Conservation (phyloP, 345 rosid genomes). For the Moringa oleifera region DNA sequence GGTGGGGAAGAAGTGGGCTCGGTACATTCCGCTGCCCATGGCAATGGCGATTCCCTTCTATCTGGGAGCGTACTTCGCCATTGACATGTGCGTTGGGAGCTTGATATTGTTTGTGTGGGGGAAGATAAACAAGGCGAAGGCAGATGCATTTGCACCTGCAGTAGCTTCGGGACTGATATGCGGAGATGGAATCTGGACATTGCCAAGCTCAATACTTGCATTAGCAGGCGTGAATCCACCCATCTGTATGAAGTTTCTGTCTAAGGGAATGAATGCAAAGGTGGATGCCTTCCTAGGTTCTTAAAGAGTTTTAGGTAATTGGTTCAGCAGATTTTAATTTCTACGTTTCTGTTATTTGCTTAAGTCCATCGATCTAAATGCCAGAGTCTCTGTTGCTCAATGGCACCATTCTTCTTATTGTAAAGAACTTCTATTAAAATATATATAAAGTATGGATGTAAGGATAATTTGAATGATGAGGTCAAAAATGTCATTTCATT, state of each 20-base stretch:
- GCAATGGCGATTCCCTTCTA: constrained; percentile 82
- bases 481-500: too few relatives aligned
- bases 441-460: too few relatives aligned
- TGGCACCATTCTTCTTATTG: too few relatives aligned
- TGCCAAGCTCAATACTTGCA: constrained; percentile 59
- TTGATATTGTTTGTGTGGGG: constrained; percentile 60
- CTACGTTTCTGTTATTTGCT: too few relatives aligned
- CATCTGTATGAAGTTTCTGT: constrained; percentile 76
- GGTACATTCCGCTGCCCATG: constrained; percentile 61
- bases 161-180: constrained; percentile 77
- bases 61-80: constrained; percentile 61
- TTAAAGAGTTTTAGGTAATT: constrained; percentile 9
- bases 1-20: constrained; percentile 27
- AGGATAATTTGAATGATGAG: too few relatives aligned
- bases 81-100: constrained; percentile 78
- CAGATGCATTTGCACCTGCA: constrained; percentile 54
- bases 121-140: constrained; percentile 46
- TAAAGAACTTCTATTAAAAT: too few relatives aligned
- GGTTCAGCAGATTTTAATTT: too few relatives aligned
- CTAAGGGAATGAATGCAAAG: constrained; percentile 32
- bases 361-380: too few relatives aligned
- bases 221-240: constrained; percentile 55
- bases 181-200: constrained; percentile 72
- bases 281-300: constrained; percentile 48
- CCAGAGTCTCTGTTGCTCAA: too few relatives aligned